Evolutionary conservation across 805 yeast species (phyloP).

Genomic region (Yarrowia phangngaensis): DNA sequence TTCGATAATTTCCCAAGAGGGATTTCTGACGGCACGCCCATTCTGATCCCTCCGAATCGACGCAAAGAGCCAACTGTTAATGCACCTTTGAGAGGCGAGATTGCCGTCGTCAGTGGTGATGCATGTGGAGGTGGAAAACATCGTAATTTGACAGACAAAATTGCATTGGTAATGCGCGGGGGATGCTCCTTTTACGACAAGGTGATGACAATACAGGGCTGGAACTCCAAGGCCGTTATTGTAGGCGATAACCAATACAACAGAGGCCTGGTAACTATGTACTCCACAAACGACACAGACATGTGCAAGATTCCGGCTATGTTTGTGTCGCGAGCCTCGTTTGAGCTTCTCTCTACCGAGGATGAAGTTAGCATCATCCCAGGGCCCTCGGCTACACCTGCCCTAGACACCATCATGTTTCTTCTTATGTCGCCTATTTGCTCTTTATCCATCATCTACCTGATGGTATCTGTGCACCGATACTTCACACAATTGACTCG

Average conservation of each 20-base stretch:
- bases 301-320: slow-evolving; percentile 50
- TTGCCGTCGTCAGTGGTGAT: slow-evolving; percentile 31
- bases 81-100: slow-evolving; percentile 31
- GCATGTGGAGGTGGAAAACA: slow-evolving; percentile 32
- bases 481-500: slow-evolving; percentile 38
- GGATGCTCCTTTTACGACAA: slow-evolving; percentile 55
- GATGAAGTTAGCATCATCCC: slow-evolving; percentile 32
- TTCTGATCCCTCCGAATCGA: slow-evolving; percentile 24
- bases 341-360: slow-evolving; percentile 33
- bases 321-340: slow-evolving; percentile 49
- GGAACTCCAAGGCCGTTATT: slow-evolving; percentile 51
- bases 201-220: slow-evolving; percentile 45
- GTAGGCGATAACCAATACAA: slow-evolving; percentile 52
- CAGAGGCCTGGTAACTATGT: slow-evolving; percentile 53
- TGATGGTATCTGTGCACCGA: slow-evolving; percentile 39
- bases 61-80: slow-evolving; percentile 28
- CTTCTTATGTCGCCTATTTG: slow-evolving; percentile 43
- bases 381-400: slow-evolving; percentile 35
- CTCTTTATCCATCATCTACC: slow-evolving; percentile 40
- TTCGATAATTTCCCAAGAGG: background rate
- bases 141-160: slow-evolving; percentile 34
- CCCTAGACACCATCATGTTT: slow-evolving; percentile 41
- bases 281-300: slow-evolving; percentile 46
- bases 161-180: slow-evolving; percentile 47
- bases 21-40: slow-evolving; percentile 23